Conservation (phyloP, 148 eudicot species). For the Pouteria glomerata region DNA sequence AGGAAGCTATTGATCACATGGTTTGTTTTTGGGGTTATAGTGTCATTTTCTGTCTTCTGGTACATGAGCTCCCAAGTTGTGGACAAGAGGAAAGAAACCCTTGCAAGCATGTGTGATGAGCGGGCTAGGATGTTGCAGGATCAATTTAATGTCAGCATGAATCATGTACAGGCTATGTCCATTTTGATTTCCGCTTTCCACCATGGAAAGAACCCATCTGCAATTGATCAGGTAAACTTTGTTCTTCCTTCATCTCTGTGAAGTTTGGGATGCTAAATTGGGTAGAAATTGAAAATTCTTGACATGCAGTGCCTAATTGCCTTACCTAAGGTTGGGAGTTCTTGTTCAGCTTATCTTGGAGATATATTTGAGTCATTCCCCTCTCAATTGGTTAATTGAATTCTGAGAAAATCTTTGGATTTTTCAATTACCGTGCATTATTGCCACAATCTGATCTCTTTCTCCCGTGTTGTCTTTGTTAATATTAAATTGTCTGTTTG, state of each 20-base stretch:
- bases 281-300: background rate
- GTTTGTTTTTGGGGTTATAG: conserved; percentile 45
- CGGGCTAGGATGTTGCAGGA: conserved; percentile 97
- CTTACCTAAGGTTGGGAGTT: background rate
- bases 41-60: conserved; percentile 45
- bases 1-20: conserved; percentile 58
- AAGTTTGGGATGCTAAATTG: background rate
- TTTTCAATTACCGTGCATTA: background rate
- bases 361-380: background rate
- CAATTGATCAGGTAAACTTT: conserved; percentile 80
- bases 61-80: conserved; percentile 51
- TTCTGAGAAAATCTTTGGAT: background rate
- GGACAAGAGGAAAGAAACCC: conserved; percentile 83
- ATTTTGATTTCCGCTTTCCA: conserved; percentile 83
- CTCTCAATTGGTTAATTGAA: background rate
- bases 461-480: background rate
- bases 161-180: conserved; percentile 93
- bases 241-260: background rate
- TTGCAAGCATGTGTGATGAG: conserved; percentile 97
- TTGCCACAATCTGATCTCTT: background rate
- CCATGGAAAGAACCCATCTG: conserved; percentile 80
- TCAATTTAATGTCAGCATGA: conserved; percentile 98
- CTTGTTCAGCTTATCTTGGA: background rate
- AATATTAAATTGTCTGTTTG: background rate
- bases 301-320: background rate